Conservation (phyloP, 257 asterid genomes). For the Phtheirospermum japonicum region DNA sequence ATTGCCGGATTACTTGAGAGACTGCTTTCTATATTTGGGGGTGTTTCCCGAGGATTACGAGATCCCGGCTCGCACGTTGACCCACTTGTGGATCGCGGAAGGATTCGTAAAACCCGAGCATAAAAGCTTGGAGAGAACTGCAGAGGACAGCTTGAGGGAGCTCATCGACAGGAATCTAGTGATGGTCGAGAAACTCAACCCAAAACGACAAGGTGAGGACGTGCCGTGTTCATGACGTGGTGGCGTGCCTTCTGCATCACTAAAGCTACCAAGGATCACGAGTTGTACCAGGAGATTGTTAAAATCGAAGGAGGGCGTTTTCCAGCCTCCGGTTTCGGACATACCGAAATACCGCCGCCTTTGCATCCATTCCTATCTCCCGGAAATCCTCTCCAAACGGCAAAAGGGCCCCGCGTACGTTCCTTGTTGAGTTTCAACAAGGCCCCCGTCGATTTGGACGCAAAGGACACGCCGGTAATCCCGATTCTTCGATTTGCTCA, state of each 20-base stretch:
- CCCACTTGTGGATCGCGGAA: conserved; percentile 50
- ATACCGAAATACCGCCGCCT: conserved; percentile 36
- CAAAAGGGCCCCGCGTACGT: conserved; percentile 34
- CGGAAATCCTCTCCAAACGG: conserved; percentile 27
- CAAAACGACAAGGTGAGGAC: conserved; percentile 38
- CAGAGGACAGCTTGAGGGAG: conserved; percentile 41
- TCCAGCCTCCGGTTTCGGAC: conserved; percentile 23
- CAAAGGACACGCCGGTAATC: conserved; percentile 27
- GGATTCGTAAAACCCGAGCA: conserved; percentile 37
- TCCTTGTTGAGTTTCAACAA: conserved; percentile 41
- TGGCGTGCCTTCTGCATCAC: conserved; percentile 47
- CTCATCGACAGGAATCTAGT: conserved; percentile 43
- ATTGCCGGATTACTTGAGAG: conserved; percentile 41
- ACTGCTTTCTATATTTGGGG: conserved; percentile 51
- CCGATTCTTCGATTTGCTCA: conserved; percentile 39
- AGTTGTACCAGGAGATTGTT: conserved; percentile 44
- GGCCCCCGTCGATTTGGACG: conserved; percentile 22
- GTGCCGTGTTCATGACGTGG: conserved; percentile 51
- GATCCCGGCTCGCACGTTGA: conserved; percentile 41
- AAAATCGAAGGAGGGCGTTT: conserved; percentile 23
- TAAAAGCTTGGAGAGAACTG: conserved; percentile 39
- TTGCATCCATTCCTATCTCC: conserved; percentile 39
- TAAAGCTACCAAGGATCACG: conserved; percentile 31
- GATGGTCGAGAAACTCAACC: conserved; percentile 36
- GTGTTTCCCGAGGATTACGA: conserved; percentile 40